Base-by-base conservation (phyloP, 2,329 filamentous ascomycete genomes). In the Blastomyces gilchristii region DNA sequence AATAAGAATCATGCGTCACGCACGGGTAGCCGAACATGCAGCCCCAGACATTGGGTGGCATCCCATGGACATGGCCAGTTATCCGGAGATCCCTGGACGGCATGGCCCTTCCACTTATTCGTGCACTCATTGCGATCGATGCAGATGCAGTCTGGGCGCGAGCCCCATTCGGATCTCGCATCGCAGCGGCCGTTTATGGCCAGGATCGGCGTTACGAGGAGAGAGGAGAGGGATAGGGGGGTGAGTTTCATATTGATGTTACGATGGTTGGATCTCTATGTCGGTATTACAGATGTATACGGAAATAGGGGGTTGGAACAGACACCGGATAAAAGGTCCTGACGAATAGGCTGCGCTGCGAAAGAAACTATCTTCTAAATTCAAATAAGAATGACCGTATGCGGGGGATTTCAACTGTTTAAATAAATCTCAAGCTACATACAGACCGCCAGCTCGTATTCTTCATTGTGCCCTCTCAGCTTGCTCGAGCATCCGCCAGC, bases 1-100 rank as follows among this genome's bases (percentile, higher is more conserved):
- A 59, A 47, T 59, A 59, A n/a, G 57, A 59, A 59, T 59, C 57
- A 22, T 25, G 39, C 25, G 57, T 59, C 25, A 59, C 57, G 25
- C 57, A 59, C 11, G 57, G 57, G 25, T 47, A 8, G 39, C 57
- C 57, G 28, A 59, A 3, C 57, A 59, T 59, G 22, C 57, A 59
- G 6, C 57, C 57, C 57, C 57, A 59, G 14, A 59, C 57, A 59
- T 59, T 59, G 14, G 16, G n/a, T 14, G 2, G 6, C 57, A 12
- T 59, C 57, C 39, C 12, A n/a, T 5, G 41, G 57, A 34, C 57
- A 59, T 16, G 57, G 57, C 57, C 57, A 59, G 41, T 59, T 41
- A 31, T 41, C 41, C 7, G 57, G 57, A 1, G 2, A 9, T 2
- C 57, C 57, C 16, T 59, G 57, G 8, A 59, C 57, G 28, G 57